A percentile compares a stretch with the other conserved stretches of the same genome.
phyloP scores from a whole-genome alignment of 163 green algal genomes.

The Chlorella variabilis region DNA sequence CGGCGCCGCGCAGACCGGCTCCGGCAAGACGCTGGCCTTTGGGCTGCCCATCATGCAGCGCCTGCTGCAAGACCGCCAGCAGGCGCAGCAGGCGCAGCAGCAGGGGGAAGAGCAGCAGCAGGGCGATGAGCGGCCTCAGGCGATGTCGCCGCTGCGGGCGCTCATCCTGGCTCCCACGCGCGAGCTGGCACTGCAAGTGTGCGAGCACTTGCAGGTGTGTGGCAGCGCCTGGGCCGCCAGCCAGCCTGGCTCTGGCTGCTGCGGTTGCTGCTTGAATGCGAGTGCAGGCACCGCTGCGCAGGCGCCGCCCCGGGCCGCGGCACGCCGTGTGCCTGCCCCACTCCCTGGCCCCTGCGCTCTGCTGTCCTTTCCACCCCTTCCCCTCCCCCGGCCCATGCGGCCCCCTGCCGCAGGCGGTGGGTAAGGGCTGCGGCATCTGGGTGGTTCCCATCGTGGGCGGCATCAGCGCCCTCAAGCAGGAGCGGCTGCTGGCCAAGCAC shows the following conservation, averaged over 20 bases:
- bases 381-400: not conserved
- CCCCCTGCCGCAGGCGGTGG: conserved; percentile 66
- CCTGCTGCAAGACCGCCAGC: conserved; percentile 69
- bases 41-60: conserved; percentile 89
- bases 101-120: conserved; percentile 9
- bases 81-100: conserved; percentile 32
- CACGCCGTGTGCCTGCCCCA: not conserved
- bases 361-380: not conserved
- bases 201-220: conserved; percentile 66
- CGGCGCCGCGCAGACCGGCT: conserved; percentile 94
- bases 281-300: no score
- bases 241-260: not conserved
- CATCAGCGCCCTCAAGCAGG: conserved; percentile 90
- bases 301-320: no score
- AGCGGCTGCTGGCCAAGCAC: conserved; percentile 74
- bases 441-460: conserved; percentile 94
- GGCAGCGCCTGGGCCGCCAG: no score
- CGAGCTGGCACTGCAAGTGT: conserved; percentile 96
- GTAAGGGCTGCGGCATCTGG: conserved; percentile 68
- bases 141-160: conserved; percentile 62
- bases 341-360: not conserved
- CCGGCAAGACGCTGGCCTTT: conserved; percentile 96
- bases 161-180: conserved; percentile 94
- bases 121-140: not conserved
- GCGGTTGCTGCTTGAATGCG: not conserved